These are phyloP conservation scores for Eimeria praecox DNA, from an alignment of 169 alveolate species.

Conservation along the genomic window DNA sequence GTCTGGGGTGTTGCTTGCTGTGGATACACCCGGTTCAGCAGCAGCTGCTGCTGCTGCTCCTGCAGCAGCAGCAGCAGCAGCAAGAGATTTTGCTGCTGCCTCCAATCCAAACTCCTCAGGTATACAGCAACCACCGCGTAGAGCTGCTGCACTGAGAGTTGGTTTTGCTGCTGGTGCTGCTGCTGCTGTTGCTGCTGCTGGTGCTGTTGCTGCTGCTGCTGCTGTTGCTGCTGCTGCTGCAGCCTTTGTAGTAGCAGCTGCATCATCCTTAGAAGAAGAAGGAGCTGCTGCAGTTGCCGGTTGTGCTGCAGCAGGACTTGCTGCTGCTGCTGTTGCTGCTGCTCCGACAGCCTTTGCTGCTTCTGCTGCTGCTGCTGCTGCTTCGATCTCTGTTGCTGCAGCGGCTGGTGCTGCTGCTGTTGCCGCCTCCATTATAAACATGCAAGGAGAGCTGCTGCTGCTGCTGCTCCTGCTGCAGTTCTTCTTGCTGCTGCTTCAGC, in stretches of 20 bases:
- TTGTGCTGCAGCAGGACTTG: not conserved
- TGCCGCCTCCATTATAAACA: not conserved
- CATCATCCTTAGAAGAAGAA: no score
- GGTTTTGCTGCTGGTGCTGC: constrained; percentile 15
- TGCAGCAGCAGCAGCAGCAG: constrained; percentile 5
- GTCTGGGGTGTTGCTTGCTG: constrained; percentile 64
- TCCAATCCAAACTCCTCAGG: not conserved
- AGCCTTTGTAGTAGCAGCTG: not conserved
- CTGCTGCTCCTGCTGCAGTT: not conserved
- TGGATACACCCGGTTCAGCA: constrained; percentile 18
- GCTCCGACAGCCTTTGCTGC: no score
- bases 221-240: not conserved
- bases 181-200: not conserved
- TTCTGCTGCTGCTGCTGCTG: no score
- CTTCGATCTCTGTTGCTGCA: no score
- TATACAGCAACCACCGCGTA: not conserved
- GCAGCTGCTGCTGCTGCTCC: constrained; percentile 39
- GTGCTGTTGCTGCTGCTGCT: not conserved
- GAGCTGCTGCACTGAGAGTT: constrained; percentile 3
- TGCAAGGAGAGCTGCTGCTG: not conserved
- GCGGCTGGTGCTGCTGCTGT: not conserved
- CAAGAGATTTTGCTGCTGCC: no score
- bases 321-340: no score
- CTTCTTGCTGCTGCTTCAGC: no score
- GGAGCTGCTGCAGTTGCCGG: not conserved